These are phyloP conservation scores for Carex myosuroides DNA, from an alignment of 176 grass and related monocot genomes.

Conservation along the genomic window DNA sequence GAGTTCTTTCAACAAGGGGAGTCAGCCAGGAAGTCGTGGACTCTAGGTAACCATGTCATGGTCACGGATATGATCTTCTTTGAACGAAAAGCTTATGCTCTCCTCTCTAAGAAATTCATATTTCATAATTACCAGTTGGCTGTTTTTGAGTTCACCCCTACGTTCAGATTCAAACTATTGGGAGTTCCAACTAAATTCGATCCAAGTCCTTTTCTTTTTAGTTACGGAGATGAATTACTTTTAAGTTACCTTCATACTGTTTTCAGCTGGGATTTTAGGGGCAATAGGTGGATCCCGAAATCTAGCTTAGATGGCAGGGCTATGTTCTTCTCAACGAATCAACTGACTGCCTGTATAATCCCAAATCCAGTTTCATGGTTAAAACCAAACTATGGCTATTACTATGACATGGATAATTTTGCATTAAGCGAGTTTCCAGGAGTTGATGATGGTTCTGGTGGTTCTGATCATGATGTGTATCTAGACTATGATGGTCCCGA, in stretches of 20 bases:
- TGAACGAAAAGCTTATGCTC: too few species aligned
- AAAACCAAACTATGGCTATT: not conserved
- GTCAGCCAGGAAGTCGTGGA: too few species aligned
- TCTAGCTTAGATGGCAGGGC: not conserved
- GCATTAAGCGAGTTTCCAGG: not conserved
- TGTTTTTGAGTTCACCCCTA: not conserved
- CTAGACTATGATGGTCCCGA: too few species aligned
- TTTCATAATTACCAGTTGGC: not conserved
- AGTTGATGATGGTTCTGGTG: too few species aligned
- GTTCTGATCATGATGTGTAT: too few species aligned
- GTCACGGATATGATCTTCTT: too few species aligned
- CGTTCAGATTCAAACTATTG: not conserved
- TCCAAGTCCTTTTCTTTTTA: too few species aligned
- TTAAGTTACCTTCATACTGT: not conserved
- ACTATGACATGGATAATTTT: too few species aligned
- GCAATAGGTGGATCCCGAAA: not conserved
- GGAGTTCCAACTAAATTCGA: not conserved
- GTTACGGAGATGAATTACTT: too few species aligned
- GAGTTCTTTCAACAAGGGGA: too few species aligned
- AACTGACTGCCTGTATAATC: not conserved
- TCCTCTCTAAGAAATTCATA: too few species aligned
- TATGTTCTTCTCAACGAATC: not conserved
- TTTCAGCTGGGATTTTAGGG: not conserved
- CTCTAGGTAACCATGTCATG: too few species aligned
- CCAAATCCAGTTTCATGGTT: not conserved